Evolutionary conservation across 2,329 filamentous ascomycete genomes (phyloP).

Genomic region (Metarhizium humberi): DNA sequence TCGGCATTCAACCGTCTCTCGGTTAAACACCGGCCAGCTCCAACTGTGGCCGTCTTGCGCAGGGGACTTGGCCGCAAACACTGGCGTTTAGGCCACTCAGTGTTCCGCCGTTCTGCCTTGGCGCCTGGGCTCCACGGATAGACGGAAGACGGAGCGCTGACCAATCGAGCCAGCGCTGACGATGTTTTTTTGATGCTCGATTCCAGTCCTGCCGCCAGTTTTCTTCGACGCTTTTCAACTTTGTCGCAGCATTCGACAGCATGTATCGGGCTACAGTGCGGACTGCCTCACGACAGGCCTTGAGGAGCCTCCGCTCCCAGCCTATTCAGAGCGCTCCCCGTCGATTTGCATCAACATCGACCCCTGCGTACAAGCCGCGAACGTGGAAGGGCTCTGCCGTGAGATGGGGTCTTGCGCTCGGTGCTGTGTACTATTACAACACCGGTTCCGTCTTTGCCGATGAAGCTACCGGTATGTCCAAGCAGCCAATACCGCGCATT

Average conservation of each 20-base stretch:
- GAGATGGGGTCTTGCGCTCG: slow-evolving; percentile 68
- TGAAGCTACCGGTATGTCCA: slow-evolving; percentile 59
- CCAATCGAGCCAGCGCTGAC: slow-evolving; percentile 3
- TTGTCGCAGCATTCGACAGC: slow-evolving; percentile 2
- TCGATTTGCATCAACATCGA: slow-evolving; percentile 43
- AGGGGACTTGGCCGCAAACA: too few relatives aligned
- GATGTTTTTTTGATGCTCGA: not conserved
- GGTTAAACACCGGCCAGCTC: slow-evolving; percentile 1
- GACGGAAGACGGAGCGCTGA: not conserved
- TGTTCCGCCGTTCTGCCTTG: not conserved
- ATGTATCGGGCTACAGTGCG: slow-evolving; percentile 47
- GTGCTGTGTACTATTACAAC: slow-evolving; percentile 87
- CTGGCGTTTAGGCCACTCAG: too few relatives aligned
- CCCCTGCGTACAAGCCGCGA: slow-evolving; percentile 54
- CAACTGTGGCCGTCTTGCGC: not conserved
- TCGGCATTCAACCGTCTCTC: not conserved
- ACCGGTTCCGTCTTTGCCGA: slow-evolving; percentile 83
- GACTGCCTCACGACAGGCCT: slow-evolving; percentile 34
- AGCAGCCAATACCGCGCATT: not conserved
- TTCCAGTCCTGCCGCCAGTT: not conserved
- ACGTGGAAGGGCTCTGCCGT: slow-evolving; percentile 71
- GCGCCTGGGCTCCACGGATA: not conserved
- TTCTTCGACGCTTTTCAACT: slow-evolving; percentile 1
- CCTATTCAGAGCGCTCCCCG: slow-evolving; percentile 30
- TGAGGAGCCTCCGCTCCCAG: slow-evolving; percentile 31